These are phyloP conservation scores for Monosporascus sp. DNA, from an alignment of 2,329 filamentous ascomycete species.

Conservation along the genomic window DNA sequence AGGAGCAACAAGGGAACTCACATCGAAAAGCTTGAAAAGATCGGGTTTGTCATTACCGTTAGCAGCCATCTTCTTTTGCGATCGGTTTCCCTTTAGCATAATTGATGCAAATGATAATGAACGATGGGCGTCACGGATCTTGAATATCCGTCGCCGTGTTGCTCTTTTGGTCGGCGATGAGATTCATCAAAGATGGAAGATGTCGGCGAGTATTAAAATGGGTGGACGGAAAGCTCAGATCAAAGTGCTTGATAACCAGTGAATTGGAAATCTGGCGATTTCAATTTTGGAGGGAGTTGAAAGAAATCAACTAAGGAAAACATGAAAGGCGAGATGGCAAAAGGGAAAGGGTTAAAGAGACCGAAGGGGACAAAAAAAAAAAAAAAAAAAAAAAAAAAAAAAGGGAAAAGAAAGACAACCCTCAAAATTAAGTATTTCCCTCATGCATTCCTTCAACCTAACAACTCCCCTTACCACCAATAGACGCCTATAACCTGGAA, in stretches of 20 bases:
- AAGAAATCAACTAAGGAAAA: not conserved
- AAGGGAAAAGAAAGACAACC: not conserved
- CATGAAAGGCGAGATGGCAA: not conserved
- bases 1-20: not conserved
- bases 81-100: not conserved
- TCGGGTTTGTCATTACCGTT: not conserved
- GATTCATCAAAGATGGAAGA: not conserved
- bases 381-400: slow-evolving; percentile 1
- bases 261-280: not conserved
- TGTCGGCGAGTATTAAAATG: slow-evolving; percentile 2
- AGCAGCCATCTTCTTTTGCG: not conserved
- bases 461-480: no score
- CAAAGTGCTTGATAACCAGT: not conserved
- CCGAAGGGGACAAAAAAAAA: not conserved
- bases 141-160: no score
- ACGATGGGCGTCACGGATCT: not conserved
- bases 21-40: not conserved
- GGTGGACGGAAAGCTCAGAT: not conserved
- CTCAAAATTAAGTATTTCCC: not conserved
- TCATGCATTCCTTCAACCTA: not conserved
- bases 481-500: no score
- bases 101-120: not conserved
- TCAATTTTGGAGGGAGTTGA: not conserved
- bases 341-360: not conserved
- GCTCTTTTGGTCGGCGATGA: no score